These are phyloP conservation scores for Wallacemonas sp. DNA, from an alignment of 208 protist species.

Conservation along the genomic window DNA sequence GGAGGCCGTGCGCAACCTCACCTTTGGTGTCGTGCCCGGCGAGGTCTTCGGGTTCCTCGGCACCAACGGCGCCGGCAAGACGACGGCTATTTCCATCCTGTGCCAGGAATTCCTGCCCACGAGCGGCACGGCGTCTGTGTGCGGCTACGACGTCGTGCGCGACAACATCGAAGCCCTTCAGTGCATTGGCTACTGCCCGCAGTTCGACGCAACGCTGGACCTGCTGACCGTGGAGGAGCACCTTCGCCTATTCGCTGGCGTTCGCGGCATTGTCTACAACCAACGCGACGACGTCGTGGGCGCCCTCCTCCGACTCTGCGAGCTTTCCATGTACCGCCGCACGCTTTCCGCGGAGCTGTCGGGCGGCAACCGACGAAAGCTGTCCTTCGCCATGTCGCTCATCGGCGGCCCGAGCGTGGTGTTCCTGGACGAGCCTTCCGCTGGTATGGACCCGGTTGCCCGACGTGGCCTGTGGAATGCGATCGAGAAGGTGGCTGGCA, in stretches of 20 bases:
- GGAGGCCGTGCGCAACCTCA: conserved; percentile 49
- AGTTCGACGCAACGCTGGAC: conserved; percentile 94
- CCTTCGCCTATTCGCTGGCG: conserved; percentile 73
- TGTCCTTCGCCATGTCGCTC: conserved; percentile 50
- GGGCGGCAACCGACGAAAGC: conserved; percentile 66
- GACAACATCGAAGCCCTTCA: conserved; percentile 45
- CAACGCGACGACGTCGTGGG: conserved; percentile 10
- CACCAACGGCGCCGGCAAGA: conserved; percentile 80
- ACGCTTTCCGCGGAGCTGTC: conserved; percentile 17
- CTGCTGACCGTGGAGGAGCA: conserved; percentile 94
- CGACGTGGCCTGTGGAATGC: conserved; percentile 62
- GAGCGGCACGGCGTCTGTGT: conserved; percentile 39
- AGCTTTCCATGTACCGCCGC: conserved; percentile 22
- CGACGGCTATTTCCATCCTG: conserved; percentile 70
- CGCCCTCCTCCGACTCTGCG: conserved; percentile 18
- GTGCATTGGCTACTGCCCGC: conserved; percentile 95
- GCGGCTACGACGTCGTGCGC: conserved; percentile 50
- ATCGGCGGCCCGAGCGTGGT: conserved; percentile 45
- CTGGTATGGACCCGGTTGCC: conserved; percentile 50
- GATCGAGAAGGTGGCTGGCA: conserved; percentile 36
- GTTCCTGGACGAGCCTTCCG: conserved; percentile 63
- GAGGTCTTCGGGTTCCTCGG: conserved; percentile 79
- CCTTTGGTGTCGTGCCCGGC: conserved; percentile 56
- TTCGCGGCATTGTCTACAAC: conserved; percentile 45
- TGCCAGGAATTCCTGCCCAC: conserved; percentile 58